phyloP scores from a whole-genome alignment of 2,329 filamentous ascomycete species.

The Dendrostoma leiphaemia region DNA sequence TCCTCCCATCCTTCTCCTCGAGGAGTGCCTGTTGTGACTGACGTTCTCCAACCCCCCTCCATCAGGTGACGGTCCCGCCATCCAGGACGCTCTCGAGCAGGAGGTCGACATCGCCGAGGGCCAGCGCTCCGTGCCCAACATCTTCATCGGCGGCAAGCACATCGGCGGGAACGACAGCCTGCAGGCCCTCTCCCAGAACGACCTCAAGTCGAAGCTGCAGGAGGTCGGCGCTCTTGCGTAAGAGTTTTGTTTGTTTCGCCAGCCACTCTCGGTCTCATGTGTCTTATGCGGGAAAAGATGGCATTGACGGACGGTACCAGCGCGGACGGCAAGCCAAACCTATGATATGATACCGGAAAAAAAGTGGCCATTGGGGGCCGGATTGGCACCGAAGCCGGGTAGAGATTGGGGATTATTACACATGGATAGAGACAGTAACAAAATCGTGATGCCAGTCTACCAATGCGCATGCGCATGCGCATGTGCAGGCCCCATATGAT shows the following conservation, averaged over 20 bases:
- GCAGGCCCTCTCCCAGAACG: constrained; percentile 57
- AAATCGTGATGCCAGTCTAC: too few species aligned
- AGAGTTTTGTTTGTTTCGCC: constrained; percentile 21
- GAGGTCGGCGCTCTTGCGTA: constrained; percentile 43
- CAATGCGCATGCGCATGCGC: too few species aligned
- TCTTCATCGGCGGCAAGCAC: constrained; percentile 87
- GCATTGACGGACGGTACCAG: constrained; percentile 12
- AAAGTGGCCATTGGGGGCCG: not conserved
- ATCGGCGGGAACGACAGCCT: constrained; percentile 96
- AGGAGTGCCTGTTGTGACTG: too few species aligned
- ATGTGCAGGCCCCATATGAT: too few species aligned
- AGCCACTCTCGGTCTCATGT: not conserved
- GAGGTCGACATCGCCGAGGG: constrained; percentile 59
- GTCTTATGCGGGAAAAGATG: not conserved
- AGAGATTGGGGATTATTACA: too few species aligned
- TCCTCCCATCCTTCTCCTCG: not conserved
- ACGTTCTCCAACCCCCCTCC: not conserved
- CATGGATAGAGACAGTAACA: too few species aligned
- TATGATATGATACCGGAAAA: not conserved
- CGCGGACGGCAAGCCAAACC: constrained; percentile 8
- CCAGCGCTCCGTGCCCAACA: constrained; percentile 92
- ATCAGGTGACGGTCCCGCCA: constrained; percentile 73
- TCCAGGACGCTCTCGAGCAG: constrained; percentile 75
- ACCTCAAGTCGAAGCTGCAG: constrained; percentile 53
- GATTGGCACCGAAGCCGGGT: too few species aligned